Percentiles rank a stretch among this genome's conserved stretches.
phyloP scores from a whole-genome alignment of 768 basidiomycete species.

The Mycena sanguinolenta region DNA sequence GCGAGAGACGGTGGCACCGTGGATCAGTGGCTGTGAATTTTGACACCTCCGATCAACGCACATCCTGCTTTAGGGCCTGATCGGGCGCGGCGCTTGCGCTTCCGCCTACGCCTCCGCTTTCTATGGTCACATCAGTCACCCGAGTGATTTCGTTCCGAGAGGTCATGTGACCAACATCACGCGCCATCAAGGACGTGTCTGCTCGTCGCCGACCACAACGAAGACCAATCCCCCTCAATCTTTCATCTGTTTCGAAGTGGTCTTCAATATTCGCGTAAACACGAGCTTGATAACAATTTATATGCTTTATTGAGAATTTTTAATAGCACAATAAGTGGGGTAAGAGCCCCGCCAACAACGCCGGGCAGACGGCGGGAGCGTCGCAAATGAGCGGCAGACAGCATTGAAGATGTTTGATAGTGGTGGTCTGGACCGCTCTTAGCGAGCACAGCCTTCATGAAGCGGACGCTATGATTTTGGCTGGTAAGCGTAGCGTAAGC shows the following conservation, averaged over 20 bases:
- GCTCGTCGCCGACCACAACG: neutral
- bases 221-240: neutral
- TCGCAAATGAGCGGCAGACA: neutral
- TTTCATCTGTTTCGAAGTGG: neutral
- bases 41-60: too few species aligned
- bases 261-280: neutral
- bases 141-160: neutral
- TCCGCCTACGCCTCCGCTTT: neutral
- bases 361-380: neutral
- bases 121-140: neutral
- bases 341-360: neutral
- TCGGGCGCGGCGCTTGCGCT: neutral
- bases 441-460: neutral
- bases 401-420: conserved; percentile 1
- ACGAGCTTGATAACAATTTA: neutral
- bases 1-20: too few species aligned
- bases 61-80: conserved; percentile 10
- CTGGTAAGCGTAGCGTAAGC: neutral
- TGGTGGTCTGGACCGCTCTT: conserved; percentile 6
- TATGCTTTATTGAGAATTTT: neutral
- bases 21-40: too few species aligned
- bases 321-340: neutral
- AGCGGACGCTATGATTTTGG: neutral
- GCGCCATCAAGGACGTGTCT: conserved; percentile 1
- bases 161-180: neutral